Conservation (phyloP, 2,329 filamentous ascomycete genomes). For the Trichoderma endophyticum region DNA sequence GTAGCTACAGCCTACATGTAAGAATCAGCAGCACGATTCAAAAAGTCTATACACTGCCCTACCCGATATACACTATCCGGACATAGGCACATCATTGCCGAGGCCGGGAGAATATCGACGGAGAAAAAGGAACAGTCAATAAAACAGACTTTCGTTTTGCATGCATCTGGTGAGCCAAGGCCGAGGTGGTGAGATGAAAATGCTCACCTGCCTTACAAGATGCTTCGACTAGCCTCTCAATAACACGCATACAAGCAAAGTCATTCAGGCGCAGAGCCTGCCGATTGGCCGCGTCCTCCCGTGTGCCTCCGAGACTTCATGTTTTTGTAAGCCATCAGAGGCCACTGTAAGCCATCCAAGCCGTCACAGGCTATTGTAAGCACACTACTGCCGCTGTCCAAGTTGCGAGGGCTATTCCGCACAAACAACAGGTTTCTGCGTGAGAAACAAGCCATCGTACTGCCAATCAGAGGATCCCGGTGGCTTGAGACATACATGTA, state of each 20-base stretch:
- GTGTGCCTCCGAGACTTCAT: not conserved
- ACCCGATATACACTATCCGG: not conserved
- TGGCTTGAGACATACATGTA: not conserved
- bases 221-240: not conserved
- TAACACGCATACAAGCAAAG: not conserved
- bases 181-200: not conserved
- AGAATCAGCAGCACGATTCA: not conserved
- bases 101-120: not conserved
- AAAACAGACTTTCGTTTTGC: not conserved
- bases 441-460: not conserved
- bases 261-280: constrained; percentile 1
- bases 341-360: not conserved
- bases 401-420: not conserved
- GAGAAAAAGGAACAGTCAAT: not conserved
- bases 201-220: not conserved
- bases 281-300: not conserved
- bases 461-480: not conserved
- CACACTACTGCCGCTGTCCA: not conserved
- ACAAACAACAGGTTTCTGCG: not conserved
- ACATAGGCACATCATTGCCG: not conserved
- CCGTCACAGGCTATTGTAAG: not conserved
- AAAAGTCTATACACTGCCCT: not conserved
- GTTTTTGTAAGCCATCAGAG: not conserved
- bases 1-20: not conserved
- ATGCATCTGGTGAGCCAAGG: not conserved